Evolutionary conservation across 139 green algal genomes (phyloP), one percentile per base, ranked within the genome.

Genomic region (Bryopsis sp.): DNA sequence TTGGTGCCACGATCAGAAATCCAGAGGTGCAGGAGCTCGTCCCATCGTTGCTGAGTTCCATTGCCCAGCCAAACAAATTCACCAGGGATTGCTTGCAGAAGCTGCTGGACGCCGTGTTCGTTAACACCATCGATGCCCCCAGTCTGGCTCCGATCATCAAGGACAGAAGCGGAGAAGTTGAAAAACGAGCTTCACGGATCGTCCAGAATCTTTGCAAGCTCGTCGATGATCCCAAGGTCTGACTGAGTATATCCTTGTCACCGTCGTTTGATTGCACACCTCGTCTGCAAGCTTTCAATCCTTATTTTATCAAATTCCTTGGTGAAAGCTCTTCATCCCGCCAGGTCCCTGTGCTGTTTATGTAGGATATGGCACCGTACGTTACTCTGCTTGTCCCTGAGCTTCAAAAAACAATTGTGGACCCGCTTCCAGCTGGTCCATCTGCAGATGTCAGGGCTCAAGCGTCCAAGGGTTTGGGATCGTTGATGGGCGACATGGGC

Each of bases 91-190:
- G 75, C 72, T 70, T 87, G 46, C 83, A 93, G 63, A 73, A 84
- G 34, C 83, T 98, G 63, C 79, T 98, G 36, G 76, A 84, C 61
- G 97, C 92, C 0, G 81, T 84, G 5, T 99, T 99, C 67, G 80
- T 97, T 43, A 97, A 97, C 85, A 95, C 90, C 15, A 87, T 97
- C 5, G 94, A 95, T 65, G 88, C 92, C 35, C 72, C 88, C n/a
- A 93, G 83, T 34, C 78, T 97, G 59, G 92, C 94, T 3, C 84
- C 98, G 48, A 90, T 99, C 71, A 79, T 97, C 68, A 73, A 88
- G 3, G 92, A 97, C 71, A 81, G 90, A 15, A 89, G 73, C 39
- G 88, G 89, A 19, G 93, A 98, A 62, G 86, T 83, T 43, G 98
- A 99, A 85, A 94, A 95, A 79, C 81, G 86, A 0, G 93, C 94